phyloP scores from a whole-genome alignment of 2,329 filamentous ascomycete species.

The Epichloe brachyelytri region DNA sequence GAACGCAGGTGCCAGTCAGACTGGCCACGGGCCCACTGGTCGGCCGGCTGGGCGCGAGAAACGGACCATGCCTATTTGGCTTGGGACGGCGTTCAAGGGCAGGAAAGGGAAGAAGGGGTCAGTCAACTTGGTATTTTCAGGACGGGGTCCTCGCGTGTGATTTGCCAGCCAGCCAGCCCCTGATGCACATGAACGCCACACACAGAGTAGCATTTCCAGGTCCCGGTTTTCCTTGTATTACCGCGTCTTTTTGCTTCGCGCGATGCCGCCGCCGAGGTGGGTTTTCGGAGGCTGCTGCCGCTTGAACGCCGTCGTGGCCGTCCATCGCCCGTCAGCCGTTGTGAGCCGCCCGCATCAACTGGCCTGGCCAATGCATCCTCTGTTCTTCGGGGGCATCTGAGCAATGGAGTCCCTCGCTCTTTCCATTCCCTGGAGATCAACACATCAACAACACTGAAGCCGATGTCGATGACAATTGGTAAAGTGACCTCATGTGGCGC shows the following conservation, averaged over 20 bases:
- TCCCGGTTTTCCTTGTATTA: background rate
- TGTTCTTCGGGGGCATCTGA: too few species aligned
- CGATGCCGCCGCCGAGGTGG: background rate
- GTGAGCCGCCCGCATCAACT: too few species aligned
- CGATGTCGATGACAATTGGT: background rate
- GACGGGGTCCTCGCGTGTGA: background rate
- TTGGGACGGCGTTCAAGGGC: background rate
- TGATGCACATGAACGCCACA: background rate
- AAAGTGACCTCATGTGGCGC: constrained; percentile 12
- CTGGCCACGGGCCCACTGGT: background rate
- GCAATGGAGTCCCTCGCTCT: too few species aligned
- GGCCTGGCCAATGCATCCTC: too few species aligned
- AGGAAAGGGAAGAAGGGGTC: background rate
- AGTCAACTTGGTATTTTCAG: background rate
- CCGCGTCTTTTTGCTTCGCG: background rate
- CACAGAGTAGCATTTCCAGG: too few species aligned
- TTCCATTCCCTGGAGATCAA: too few species aligned
- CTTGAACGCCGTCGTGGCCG: background rate
- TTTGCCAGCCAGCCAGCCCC: background rate
- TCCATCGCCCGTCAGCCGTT: background rate
- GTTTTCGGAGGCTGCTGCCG: background rate
- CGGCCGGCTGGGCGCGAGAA: background rate
- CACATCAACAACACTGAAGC: too few species aligned
- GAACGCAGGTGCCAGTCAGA: background rate
- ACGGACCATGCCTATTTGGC: background rate